A percentile compares a stretch with the other conserved stretches of the same genome.
phyloP scores from a whole-genome alignment of 805 yeast species.

The Yarrowia hollandica region DNA sequence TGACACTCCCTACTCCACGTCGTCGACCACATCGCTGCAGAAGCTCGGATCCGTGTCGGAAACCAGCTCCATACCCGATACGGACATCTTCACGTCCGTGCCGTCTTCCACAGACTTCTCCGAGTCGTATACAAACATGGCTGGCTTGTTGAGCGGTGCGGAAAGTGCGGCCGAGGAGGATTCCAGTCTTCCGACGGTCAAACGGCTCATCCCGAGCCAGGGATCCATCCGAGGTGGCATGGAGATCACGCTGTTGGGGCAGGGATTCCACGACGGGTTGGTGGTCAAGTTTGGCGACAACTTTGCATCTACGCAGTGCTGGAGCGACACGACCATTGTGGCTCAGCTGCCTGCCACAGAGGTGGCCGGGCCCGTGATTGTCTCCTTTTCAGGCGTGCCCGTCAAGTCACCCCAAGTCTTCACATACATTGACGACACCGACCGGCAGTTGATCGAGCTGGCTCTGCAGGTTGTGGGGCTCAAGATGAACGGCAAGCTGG shows the following conservation, averaged over 20 bases:
- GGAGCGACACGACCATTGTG: constrained; percentile 93
- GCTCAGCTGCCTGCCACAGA: constrained; percentile 91
- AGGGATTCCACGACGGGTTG: constrained; percentile 80
- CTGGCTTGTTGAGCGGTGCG: constrained; percentile 16
- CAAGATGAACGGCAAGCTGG: constrained; percentile 93
- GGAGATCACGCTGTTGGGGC: constrained; percentile 87
- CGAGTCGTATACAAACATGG: constrained; percentile 6
- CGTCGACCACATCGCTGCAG: constrained; percentile 24
- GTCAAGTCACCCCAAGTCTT: constrained; percentile 56
- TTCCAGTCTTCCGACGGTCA: constrained; percentile 55
- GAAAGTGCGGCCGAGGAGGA: constrained; percentile 29
- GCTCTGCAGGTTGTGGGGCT: constrained; percentile 96
- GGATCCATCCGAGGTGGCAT: constrained; percentile 97
- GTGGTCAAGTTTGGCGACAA: constrained; percentile 77
- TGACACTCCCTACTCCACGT: constrained; percentile 6
- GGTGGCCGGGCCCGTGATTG: constrained; percentile 87
- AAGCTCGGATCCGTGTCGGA: constrained; percentile 27
- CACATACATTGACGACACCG: constrained; percentile 93
- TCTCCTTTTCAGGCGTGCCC: constrained; percentile 66
- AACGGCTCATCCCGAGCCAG: constrained; percentile 89
- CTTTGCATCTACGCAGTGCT: constrained; percentile 76
- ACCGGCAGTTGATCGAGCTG: constrained; percentile 87
- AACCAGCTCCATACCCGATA: neutral
- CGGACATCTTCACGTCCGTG: constrained; percentile 13
- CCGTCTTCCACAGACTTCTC: constrained; percentile 20